These are phyloP conservation scores for Capillidium heterosporum DNA, from an alignment of 371 early-diverging fungal species.

Conservation along the genomic window DNA sequence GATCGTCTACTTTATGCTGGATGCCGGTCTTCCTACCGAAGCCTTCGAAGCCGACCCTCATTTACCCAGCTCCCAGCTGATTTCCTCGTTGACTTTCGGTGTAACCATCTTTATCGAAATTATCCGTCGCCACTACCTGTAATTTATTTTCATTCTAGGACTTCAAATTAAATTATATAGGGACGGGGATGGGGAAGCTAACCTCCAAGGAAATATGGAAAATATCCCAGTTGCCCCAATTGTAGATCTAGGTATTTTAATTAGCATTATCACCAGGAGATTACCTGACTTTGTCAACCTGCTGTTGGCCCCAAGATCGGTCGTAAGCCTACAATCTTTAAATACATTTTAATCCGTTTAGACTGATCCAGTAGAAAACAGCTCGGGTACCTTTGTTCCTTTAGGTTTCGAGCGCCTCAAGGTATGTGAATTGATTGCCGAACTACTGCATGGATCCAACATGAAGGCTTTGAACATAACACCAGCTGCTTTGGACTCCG, in stretches of 20 bases:
- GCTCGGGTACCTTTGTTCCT: constrained; percentile 45
- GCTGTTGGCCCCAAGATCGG: constrained; percentile 26
- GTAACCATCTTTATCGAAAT: constrained; percentile 89
- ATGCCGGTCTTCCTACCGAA: constrained; percentile 47
- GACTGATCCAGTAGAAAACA: constrained; percentile 18
- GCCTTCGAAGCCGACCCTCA: constrained; percentile 12
- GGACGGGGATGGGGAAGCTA: constrained; percentile 1
- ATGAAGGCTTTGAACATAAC: constrained; percentile 42
- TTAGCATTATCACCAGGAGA: constrained; percentile 1
- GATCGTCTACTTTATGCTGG: constrained; percentile 74
- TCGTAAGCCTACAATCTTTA: not conserved
- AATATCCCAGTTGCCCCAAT: not conserved
- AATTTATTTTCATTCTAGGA: constrained; percentile 10
- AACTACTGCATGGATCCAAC: constrained; percentile 72
- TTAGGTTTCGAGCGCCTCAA: constrained; percentile 84
- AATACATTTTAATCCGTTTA: not conserved
- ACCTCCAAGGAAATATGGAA: not conserved
- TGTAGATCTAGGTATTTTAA: constrained; percentile 4
- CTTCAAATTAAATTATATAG: not conserved
- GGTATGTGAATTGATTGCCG: constrained; percentile 90
- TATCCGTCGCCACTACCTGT: constrained; percentile 78
- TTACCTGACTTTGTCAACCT: not conserved
- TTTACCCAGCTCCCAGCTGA: not conserved
- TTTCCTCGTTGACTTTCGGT: constrained; percentile 69
- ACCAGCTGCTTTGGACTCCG: constrained; percentile 2